Evolutionary conservation across 1,284 basidiomycete species (phyloP).

Genomic region (Rhizoctonia solani): DNA sequence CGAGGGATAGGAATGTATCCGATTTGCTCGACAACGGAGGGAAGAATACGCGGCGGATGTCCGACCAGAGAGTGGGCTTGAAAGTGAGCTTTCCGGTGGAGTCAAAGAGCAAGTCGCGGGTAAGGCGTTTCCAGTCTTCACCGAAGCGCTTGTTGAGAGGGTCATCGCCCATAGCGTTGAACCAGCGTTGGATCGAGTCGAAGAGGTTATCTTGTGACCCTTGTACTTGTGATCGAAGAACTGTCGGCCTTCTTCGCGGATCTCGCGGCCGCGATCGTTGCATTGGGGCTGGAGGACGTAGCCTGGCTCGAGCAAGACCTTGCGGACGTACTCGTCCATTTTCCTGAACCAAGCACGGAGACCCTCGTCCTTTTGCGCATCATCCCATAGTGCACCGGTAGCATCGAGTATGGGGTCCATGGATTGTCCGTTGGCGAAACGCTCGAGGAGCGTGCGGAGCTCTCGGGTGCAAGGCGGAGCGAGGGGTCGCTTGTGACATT

Average conservation of each 20-base stretch:
- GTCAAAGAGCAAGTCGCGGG: constrained; percentile 73
- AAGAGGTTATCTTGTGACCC: constrained; percentile 82
- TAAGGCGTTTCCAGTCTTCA: constrained; percentile 81
- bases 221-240: constrained; percentile 90
- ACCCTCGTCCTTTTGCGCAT: constrained; percentile 75
- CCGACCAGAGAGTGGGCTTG: constrained; percentile 86
- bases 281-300: constrained; percentile 84
- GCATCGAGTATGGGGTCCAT: constrained; percentile 74
- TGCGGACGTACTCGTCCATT: constrained; percentile 69
- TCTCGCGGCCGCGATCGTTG: constrained; percentile 60
- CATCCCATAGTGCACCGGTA: constrained; percentile 72
- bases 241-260: constrained; percentile 68
- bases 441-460: constrained; percentile 82
- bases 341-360: constrained; percentile 76
- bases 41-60: constrained; percentile 79
- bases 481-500: constrained; percentile 56
- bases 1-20: constrained; percentile 91
- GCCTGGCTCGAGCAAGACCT: constrained; percentile 82
- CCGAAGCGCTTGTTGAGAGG: constrained; percentile 81
- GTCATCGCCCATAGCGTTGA: constrained; percentile 83
- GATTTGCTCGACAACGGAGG: constrained; percentile 74
- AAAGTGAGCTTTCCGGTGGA: constrained; percentile 83
- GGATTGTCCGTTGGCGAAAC: constrained; percentile 80
- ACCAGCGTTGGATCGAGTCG: constrained; percentile 72
- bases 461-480: constrained; percentile 62